Conservation (phyloP, 2,329 filamentous ascomycete genomes). For the Fusarium miscanthi region DNA sequence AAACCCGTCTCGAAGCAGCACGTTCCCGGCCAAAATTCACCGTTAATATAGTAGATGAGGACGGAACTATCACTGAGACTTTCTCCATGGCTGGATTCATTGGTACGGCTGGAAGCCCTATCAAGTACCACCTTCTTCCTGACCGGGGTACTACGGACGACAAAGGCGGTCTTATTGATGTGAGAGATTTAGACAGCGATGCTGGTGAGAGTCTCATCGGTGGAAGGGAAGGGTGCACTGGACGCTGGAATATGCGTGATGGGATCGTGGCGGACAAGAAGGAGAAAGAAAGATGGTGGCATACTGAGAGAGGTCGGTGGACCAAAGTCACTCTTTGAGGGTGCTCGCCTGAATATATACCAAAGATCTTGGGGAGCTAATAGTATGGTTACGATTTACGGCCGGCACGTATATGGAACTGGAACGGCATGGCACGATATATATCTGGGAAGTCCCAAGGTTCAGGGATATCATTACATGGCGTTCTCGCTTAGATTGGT, state of each 20-base stretch:
- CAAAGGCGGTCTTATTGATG: conserved; percentile 65
- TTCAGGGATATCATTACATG: neutral
- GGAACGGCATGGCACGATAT: neutral
- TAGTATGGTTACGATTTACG: conserved; percentile 32
- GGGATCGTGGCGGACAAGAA: conserved; percentile 56
- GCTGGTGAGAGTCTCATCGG: conserved; percentile 57
- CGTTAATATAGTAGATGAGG: conserved; percentile 67
- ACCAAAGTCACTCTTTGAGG: conserved; percentile 41
- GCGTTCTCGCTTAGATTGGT: conserved; percentile 12
- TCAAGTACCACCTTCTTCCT: conserved; percentile 70
- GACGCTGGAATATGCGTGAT: conserved; percentile 58
- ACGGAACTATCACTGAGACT: conserved; percentile 62
- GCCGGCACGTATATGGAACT: conserved; percentile 11
- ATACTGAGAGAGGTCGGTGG: conserved; percentile 62
- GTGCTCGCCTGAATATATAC: neutral
- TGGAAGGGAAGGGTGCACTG: conserved; percentile 56
- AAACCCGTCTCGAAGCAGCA: conserved; percentile 71
- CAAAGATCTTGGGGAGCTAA: neutral
- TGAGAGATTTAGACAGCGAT: conserved; percentile 62
- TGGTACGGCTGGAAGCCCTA: conserved; percentile 67
- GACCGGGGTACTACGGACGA: conserved; percentile 67
- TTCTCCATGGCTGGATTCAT: conserved; percentile 70
- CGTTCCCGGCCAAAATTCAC: conserved; percentile 64
- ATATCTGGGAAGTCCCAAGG: neutral
- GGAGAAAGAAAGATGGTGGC: conserved; percentile 63